Evolutionary conservation across 371 early-diverging fungal species (phyloP).

Genomic region (Mucor racemosus): DNA sequence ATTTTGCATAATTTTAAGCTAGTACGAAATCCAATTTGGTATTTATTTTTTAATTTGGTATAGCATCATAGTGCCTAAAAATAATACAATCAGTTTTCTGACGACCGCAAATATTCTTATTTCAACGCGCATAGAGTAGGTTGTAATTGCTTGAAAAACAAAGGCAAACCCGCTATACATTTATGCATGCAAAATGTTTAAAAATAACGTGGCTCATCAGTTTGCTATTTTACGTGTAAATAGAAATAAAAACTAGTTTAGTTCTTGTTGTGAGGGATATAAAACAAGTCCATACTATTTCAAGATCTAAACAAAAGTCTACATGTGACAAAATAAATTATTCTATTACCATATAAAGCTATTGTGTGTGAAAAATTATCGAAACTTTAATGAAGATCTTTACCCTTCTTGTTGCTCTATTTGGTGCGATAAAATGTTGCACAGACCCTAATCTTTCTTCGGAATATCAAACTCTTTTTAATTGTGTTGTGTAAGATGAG

Average conservation of each 20-base stretch:
- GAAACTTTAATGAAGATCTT: background rate
- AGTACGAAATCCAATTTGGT: background rate
- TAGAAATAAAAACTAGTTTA: background rate
- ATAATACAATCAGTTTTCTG: no score
- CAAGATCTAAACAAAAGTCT: background rate
- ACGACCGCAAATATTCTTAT: no score
- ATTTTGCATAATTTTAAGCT: background rate
- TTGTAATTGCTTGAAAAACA: no score
- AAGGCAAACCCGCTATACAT: no score
- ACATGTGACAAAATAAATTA: constrained; percentile 5
- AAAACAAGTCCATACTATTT: background rate
- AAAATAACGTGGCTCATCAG: no score
- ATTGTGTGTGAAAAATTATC: constrained; percentile 3
- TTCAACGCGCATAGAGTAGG: no score
- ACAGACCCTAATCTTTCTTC: constrained; percentile 6
- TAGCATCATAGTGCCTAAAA: background rate
- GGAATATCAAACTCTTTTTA: background rate
- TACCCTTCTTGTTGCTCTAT: background rate
- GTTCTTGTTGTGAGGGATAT: background rate
- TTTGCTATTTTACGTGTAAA: no score
- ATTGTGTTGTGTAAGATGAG: background rate
- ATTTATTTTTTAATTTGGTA: background rate
- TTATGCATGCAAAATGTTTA: no score
- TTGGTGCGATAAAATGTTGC: background rate
- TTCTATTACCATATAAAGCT: background rate